A percentile compares a stretch with the other conserved stretches of the same genome.
These are phyloP conservation scores for Panicum miliaceum DNA, from an alignment of 176 grass and related monocot species.

Conservation along the genomic window DNA sequence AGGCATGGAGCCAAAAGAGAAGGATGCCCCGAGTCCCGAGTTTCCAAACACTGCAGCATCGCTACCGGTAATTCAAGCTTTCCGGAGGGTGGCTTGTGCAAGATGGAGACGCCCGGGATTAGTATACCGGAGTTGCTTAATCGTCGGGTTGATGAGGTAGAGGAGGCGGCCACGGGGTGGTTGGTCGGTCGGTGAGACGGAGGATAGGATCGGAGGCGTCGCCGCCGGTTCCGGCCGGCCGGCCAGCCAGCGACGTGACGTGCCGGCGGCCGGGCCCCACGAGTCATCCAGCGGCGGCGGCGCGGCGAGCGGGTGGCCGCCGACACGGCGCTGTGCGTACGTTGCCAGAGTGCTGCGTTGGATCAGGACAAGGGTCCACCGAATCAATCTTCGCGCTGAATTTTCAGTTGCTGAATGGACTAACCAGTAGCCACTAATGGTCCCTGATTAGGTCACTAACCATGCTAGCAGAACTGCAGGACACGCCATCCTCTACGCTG, in stretches of 20 bases:
- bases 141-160: not conserved
- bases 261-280: conserved; percentile 12
- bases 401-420: not conserved
- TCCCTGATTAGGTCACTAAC: not conserved
- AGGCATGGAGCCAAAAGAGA: too few relatives aligned
- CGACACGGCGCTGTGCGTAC: not conserved
- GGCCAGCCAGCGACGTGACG: too few relatives aligned
- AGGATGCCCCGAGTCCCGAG: too few relatives aligned
- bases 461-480: not conserved
- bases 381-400: not conserved
- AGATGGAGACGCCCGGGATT: not conserved
- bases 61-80: too few relatives aligned
- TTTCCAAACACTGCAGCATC: too few relatives aligned
- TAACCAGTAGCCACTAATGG: too few relatives aligned
- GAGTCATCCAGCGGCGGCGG: not conserved
- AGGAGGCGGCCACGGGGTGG: not conserved
- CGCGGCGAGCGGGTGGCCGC: not conserved
- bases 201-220: not conserved
- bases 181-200: conserved; percentile 12
- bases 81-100: not conserved
- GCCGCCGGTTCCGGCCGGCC: too few relatives aligned
- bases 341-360: not conserved
- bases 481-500: rapidly evolving
- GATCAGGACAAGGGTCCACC: not conserved
- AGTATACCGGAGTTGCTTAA: not conserved